These are phyloP conservation scores for Fraxinus americana DNA, from an alignment of 257 asterid genomes.

Conservation along the genomic window DNA sequence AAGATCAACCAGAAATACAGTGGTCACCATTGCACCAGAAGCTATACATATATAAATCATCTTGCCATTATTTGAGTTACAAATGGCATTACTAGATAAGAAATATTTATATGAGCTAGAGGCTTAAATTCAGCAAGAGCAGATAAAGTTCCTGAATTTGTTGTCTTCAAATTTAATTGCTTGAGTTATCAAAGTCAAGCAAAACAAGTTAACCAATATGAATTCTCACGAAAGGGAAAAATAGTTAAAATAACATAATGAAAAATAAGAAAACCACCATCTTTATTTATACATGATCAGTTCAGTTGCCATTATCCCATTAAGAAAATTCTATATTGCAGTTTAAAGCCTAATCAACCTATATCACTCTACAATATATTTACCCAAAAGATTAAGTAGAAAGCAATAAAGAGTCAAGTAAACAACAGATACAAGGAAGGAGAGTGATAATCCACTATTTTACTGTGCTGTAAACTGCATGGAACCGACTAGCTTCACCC, in stretches of 20 bases:
- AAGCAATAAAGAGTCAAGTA: constrained; percentile 5
- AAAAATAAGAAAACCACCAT: constrained; percentile 8
- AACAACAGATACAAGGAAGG: constrained; percentile 18
- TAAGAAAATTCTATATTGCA: neutral
- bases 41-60: neutral
- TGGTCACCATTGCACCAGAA: neutral
- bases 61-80: neutral
- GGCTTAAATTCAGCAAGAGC: neutral
- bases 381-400: constrained; percentile 27
- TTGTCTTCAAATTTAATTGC: neutral
- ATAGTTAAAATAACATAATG: neutral
- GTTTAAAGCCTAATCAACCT: constrained; percentile 16
- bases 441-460: constrained; percentile 1
- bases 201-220: neutral
- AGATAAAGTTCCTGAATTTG: too few relatives aligned
- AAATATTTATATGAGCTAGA: neutral
- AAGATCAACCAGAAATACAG: neutral
- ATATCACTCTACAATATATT: constrained; percentile 23
- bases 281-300: constrained; percentile 20
- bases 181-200: neutral
- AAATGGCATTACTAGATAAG: neutral
- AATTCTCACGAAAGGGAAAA: neutral
- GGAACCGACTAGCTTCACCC: constrained; percentile 33
- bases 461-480: constrained; percentile 29
- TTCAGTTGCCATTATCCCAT: constrained; percentile 15